These are phyloP conservation scores for Ramalina intermedia DNA, from an alignment of 495 filamentous ascomycete species.

Conservation along the genomic window DNA sequence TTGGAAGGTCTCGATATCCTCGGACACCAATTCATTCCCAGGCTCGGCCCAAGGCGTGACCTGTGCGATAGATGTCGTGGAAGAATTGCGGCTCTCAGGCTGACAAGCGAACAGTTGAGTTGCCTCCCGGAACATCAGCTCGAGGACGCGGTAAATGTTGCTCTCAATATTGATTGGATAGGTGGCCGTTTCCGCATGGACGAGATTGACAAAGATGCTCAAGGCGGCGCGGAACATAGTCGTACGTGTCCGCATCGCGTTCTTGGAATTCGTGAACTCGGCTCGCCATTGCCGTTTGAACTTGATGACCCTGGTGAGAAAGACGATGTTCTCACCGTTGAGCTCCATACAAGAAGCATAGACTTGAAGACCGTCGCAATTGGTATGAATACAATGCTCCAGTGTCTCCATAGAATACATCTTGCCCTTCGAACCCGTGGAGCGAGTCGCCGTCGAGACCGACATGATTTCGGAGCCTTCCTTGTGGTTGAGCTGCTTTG, in stretches of 20 bases:
- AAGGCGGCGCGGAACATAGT: constrained; percentile 36
- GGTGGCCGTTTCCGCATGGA: constrained; percentile 38
- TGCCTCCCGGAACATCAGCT: constrained; percentile 33
- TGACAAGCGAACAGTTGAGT: constrained; percentile 12
- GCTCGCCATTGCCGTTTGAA: constrained; percentile 32
- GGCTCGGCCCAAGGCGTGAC: constrained; percentile 15
- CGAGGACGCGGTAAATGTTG: constrained; percentile 30
- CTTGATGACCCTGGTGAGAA: constrained; percentile 40
- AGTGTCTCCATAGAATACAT: constrained; percentile 45
- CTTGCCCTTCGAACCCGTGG: constrained; percentile 16
- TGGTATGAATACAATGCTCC: constrained; percentile 37
- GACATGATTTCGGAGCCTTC: constrained; percentile 8
- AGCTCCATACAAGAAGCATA: constrained; percentile 51
- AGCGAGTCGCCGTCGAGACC: constrained; percentile 19
- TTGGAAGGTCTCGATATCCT: background rate
- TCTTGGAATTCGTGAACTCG: constrained; percentile 9
- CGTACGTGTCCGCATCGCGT: constrained; percentile 19
- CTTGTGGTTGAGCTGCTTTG: constrained; percentile 14
- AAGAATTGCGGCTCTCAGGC: background rate
- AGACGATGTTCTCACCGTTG: constrained; percentile 54
- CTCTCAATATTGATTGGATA: constrained; percentile 51
- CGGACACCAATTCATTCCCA: background rate
- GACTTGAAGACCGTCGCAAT: constrained; percentile 37
- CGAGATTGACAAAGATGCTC: constrained; percentile 42
- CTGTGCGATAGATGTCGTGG: constrained; percentile 1